These are phyloP conservation scores for Detonula confervacea DNA, from an alignment of 352 stramenopile genomes.

Conservation along the genomic window DNA sequence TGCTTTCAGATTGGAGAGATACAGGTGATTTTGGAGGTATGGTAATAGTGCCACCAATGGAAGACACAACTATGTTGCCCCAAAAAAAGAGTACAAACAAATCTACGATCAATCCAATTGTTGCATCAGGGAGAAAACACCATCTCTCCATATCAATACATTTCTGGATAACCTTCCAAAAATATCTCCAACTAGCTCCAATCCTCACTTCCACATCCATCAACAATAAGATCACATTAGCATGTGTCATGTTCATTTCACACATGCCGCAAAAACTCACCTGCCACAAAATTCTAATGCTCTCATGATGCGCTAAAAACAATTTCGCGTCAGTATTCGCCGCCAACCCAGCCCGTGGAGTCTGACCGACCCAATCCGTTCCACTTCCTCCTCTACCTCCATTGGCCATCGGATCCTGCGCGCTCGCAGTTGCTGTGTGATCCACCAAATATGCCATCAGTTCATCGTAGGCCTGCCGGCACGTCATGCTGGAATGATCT, in stretches of 20 bases:
- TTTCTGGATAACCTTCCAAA: too few relatives aligned
- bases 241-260: too few relatives aligned
- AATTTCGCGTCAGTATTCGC: constrained; percentile 82
- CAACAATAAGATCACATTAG: too few relatives aligned
- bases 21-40: too few relatives aligned
- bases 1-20: too few relatives aligned
- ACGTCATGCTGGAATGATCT: constrained; percentile 54
- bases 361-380: constrained; percentile 82
- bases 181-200: not conserved
- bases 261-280: constrained; percentile 50
- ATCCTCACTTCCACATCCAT: not conserved
- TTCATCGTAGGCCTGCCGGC: constrained; percentile 78
- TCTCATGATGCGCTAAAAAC: constrained; percentile 80
- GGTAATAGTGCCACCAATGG: too few relatives aligned
- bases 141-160: too few relatives aligned
- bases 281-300: constrained; percentile 82
- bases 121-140: too few relatives aligned
- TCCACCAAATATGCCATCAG: constrained; percentile 80
- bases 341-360: constrained; percentile 67
- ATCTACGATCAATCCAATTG: too few relatives aligned
- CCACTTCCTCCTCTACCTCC: constrained; percentile 27
- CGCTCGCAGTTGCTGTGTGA: constrained; percentile 57
- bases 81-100: too few relatives aligned
- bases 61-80: too few relatives aligned
- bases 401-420: constrained; percentile 27